phyloP scores from a whole-genome alignment of 495 filamentous ascomycete genomes.

The Penicillium silybi region DNA sequence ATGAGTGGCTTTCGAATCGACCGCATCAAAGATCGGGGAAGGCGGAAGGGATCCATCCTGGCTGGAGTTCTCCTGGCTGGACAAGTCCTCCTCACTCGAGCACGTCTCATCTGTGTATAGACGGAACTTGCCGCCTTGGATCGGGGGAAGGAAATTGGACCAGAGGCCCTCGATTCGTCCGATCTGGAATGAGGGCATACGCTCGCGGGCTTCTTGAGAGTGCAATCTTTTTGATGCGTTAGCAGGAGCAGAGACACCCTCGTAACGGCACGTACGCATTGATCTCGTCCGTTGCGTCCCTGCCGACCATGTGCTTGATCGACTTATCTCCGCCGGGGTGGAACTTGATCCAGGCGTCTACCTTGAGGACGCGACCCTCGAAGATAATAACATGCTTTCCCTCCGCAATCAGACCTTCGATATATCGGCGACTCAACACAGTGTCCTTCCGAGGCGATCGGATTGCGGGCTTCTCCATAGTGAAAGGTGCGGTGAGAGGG shows the following conservation, averaged over 20 bases:
- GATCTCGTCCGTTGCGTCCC: conserved; percentile 95
- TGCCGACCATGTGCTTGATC: conserved; percentile 91
- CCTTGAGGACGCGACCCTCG: conserved; percentile 75
- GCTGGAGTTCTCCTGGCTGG: conserved; percentile 31
- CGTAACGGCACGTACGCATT: conserved; percentile 62
- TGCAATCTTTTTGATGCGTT: conserved; percentile 59
- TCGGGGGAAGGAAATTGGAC: conserved; percentile 86
- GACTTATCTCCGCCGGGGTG: conserved; percentile 93
- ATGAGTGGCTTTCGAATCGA: conserved; percentile 34
- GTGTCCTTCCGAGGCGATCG: conserved; percentile 41
- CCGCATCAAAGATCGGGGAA: conserved; percentile 64
- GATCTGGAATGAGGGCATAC: conserved; percentile 81
- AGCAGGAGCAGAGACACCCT: background rate
- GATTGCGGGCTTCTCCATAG: conserved; percentile 18
- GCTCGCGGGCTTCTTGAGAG: conserved; percentile 68
- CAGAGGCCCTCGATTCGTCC: conserved; percentile 78
- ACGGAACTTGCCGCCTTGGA: conserved; percentile 87
- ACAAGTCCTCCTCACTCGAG: conserved; percentile 34
- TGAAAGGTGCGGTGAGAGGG: conserved; percentile 3
- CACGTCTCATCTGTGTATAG: conserved; percentile 39
- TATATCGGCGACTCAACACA: conserved; percentile 64
- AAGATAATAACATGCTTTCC: conserved; percentile 80
- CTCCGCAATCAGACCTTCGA: conserved; percentile 84
- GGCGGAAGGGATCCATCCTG: conserved; percentile 35
- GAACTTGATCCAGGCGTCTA: conserved; percentile 81